Evolutionary conservation across 805 yeast species (phyloP).

Genomic region (Novakomyces olei): DNA sequence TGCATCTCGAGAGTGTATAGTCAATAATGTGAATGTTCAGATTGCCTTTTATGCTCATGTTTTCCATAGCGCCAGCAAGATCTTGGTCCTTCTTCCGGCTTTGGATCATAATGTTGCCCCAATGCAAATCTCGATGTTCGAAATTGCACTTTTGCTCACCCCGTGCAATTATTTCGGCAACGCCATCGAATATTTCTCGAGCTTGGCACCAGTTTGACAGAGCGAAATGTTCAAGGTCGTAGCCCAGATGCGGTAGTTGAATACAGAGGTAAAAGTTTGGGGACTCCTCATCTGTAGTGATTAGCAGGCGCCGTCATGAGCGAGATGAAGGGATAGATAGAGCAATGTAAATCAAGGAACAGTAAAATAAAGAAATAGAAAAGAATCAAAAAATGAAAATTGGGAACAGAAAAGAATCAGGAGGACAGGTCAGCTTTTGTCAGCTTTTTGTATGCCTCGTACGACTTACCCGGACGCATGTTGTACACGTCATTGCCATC

Average conservation of each 20-base stretch:
- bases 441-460: too few relatives aligned
- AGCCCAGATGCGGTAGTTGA: slow-evolving; percentile 19
- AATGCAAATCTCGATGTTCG: slow-evolving; percentile 51
- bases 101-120: slow-evolving; percentile 38
- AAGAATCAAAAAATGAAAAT: too few relatives aligned
- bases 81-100: slow-evolving; percentile 5
- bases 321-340: too few relatives aligned
- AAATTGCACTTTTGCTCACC: slow-evolving; percentile 33
- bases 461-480: too few relatives aligned
- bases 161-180: slow-evolving; percentile 25
- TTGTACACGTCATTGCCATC: too few relatives aligned
- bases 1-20: slow-evolving; percentile 32
- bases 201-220: slow-evolving; percentile 20
- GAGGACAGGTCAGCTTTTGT: too few relatives aligned
- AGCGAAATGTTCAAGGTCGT: slow-evolving; percentile 23
- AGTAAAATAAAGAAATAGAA: too few relatives aligned
- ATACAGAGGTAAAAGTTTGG: neutral
- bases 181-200: slow-evolving; percentile 29
- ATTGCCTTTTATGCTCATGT: slow-evolving; percentile 2
- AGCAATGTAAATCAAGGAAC: too few relatives aligned
- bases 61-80: neutral
- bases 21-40: slow-evolving; percentile 32
- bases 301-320: too few relatives aligned
- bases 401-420: too few relatives aligned
- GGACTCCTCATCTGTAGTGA: slow-evolving; percentile 21